Percentiles rank a stretch among this genome's conserved stretches.
Evolutionary conservation across 768 basidiomycete genomes (phyloP).

Genomic region (Kondoa malvinella): DNA sequence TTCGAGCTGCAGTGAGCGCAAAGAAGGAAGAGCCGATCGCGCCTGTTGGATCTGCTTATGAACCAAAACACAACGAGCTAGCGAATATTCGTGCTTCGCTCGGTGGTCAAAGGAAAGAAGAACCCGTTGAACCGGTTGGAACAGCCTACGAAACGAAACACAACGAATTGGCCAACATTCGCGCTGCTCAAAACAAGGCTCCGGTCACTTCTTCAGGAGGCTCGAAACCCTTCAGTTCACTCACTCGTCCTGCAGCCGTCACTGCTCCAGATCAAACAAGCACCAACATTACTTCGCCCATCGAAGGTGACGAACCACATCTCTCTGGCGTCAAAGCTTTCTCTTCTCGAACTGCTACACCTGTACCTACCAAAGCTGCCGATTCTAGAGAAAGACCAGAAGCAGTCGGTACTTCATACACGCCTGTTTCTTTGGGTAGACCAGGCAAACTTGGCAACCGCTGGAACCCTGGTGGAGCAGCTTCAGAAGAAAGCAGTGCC

Average conservation of each 20-base stretch:
- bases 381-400: conserved; percentile 16
- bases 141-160: conserved; percentile 7
- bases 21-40: conserved; percentile 22
- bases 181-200: conserved; percentile 4
- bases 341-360: not conserved
- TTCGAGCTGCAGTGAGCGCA: conserved; percentile 12
- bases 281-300: conserved; percentile 34
- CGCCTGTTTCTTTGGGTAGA: conserved; percentile 62
- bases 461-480: conserved; percentile 33
- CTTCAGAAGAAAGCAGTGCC: conserved; percentile 29
- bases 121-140: conserved; percentile 22
- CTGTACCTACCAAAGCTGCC: conserved; percentile 14
- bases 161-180: conserved; percentile 16
- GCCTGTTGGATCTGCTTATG: conserved; percentile 9
- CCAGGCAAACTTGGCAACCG: conserved; percentile 80
- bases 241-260: conserved; percentile 38
- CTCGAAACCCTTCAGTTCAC: conserved; percentile 38
- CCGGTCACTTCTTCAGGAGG: conserved; percentile 29
- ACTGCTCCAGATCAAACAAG: conserved; percentile 37
- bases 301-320: not conserved
- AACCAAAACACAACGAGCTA: conserved; percentile 17
- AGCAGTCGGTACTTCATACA: conserved; percentile 51
- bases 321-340: not conserved
- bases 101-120: too few relatives aligned
- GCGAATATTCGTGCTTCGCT: conserved; percentile 15